Evolutionary conservation across 148 eudicot species (phyloP), one percentile per base, ranked within the genome.

Genomic region (Vaccinium darrowii): DNA sequence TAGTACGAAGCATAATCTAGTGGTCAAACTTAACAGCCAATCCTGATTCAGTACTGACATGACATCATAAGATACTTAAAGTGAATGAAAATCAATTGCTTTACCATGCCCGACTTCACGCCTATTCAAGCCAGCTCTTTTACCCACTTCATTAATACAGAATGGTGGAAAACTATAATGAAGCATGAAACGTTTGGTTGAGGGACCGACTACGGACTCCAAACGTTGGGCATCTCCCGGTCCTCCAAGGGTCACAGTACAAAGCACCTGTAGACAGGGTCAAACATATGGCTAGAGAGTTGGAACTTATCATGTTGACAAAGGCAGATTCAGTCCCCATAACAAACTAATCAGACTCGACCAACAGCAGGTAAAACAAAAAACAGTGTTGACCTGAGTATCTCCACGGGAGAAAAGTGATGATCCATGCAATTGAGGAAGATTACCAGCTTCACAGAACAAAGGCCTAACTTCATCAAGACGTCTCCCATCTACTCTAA

Each of bases 41-140:
- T 71, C 56, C 36, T 27, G n/a, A 67, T 69, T 23, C 51, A 67
- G 51, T 65, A n/a, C 51, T 81, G 65, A 33, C 82, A 76, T 58
- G 27, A 84, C 84, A 43, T 25, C 52, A 71, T 51, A 71, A 36
- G 77, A 36, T 19, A 30, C 36, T 71, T 72, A 27, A 65, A 65
- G 14, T 23, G 13, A 8, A 65, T 11, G 21, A 56, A 50, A 36
- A 18, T 74, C 47, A 69, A 79, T 54, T 80, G 81, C 85, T 92
- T 91, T 90, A 95, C 99, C 99, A 89, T 97, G 99, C 76, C 99
- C 99, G 84, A 97, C 98, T 91, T 97, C 99, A 69, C 99, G 94
- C 82, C 99, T 91, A 84, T 97, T 97, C 50, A 97, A 88, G 78
- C 99, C 98, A 84, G 74, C 83, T 84, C 93, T 90, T 87, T 95